phyloP scores from a whole-genome alignment of 495 filamentous ascomycete species.

The Hyaloscypha finlandica region DNA sequence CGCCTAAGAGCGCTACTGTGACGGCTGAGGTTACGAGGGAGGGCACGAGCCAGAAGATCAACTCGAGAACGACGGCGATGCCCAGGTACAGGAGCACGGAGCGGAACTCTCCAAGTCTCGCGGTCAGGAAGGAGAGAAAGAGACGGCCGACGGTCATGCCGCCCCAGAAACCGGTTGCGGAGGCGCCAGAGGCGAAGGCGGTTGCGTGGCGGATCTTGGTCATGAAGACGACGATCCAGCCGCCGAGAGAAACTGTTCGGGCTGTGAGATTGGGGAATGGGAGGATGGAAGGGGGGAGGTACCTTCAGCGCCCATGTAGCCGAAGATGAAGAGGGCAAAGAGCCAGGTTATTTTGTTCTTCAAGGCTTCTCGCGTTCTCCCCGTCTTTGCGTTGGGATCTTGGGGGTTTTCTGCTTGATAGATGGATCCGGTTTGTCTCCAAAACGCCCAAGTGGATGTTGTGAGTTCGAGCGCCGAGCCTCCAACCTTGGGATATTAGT shows the following conservation, averaged over 20 bases:
- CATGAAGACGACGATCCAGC: conserved; percentile 88
- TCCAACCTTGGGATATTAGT: conserved; percentile 48
- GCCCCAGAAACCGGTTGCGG: conserved; percentile 81
- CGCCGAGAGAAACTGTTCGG: conserved; percentile 66
- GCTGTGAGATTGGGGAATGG: background rate
- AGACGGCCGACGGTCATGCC: conserved; percentile 79
- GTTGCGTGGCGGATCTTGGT: conserved; percentile 71
- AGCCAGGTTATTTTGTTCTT: conserved; percentile 69
- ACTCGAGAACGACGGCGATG: conserved; percentile 66
- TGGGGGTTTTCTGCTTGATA: conserved; percentile 55
- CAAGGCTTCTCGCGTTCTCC: conserved; percentile 55
- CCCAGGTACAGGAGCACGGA: conserved; percentile 57
- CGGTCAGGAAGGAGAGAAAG: conserved; percentile 65
- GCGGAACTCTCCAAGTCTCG: conserved; percentile 68
- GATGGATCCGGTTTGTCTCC: conserved; percentile 62
- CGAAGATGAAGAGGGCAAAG: conserved; percentile 64
- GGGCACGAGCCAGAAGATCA: conserved; percentile 84
- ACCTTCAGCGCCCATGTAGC: conserved; percentile 76
- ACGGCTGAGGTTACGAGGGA: conserved; percentile 72
- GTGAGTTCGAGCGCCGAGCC: conserved; percentile 61
- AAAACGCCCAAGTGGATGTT: conserved; percentile 60
- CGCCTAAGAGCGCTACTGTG: conserved; percentile 70
- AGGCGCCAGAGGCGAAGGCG: conserved; percentile 69
- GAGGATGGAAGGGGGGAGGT: background rate
- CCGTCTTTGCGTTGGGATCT: conserved; percentile 36